These are phyloP conservation scores for Amanita polypyramis DNA, from an alignment of 768 basidiomycete genomes.

Conservation along the genomic window DNA sequence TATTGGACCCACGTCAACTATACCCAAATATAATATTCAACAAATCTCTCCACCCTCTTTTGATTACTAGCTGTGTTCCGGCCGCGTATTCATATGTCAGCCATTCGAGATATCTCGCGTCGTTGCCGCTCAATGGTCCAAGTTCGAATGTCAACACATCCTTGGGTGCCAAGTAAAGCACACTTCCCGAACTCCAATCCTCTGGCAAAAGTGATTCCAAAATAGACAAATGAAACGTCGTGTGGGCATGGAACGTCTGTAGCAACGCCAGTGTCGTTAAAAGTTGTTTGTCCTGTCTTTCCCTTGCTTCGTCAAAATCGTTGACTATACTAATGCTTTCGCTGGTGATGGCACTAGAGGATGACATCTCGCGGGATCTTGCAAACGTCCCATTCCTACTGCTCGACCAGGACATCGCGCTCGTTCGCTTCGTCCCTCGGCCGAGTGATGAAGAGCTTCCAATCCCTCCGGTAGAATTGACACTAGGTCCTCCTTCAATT, in stretches of 20 bases:
- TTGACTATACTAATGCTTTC: constrained; percentile 11
- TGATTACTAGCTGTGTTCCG: constrained; percentile 29
- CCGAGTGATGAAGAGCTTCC: constrained; percentile 18
- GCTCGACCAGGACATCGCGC: constrained; percentile 42
- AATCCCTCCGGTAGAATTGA: constrained; percentile 14
- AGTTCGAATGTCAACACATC: constrained; percentile 64
- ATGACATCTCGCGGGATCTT: constrained; percentile 24
- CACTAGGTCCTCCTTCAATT: constrained; percentile 54
- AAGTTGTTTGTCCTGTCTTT: constrained; percentile 24
- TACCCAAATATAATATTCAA: constrained; percentile 37
- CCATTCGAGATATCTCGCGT: constrained; percentile 74
- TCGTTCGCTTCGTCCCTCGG: constrained; percentile 32
- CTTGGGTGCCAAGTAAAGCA: constrained; percentile 43
- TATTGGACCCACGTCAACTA: constrained; percentile 13
- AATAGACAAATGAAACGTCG: constrained; percentile 45
- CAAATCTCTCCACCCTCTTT: constrained; percentile 41
- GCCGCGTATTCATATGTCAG: constrained; percentile 55
- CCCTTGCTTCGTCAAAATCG: constrained; percentile 14
- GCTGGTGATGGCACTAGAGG: constrained; percentile 14
- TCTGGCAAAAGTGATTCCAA: constrained; percentile 24
- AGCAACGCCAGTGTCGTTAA: constrained; percentile 47
- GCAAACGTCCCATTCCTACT: constrained; percentile 18
- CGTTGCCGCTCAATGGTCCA: constrained; percentile 59
- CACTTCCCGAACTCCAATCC: constrained; percentile 11
- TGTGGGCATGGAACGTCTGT: constrained; percentile 59